These are phyloP conservation scores for Nannochloris sp. DNA, from an alignment of 139 green algal species.

Conservation along the genomic window DNA sequence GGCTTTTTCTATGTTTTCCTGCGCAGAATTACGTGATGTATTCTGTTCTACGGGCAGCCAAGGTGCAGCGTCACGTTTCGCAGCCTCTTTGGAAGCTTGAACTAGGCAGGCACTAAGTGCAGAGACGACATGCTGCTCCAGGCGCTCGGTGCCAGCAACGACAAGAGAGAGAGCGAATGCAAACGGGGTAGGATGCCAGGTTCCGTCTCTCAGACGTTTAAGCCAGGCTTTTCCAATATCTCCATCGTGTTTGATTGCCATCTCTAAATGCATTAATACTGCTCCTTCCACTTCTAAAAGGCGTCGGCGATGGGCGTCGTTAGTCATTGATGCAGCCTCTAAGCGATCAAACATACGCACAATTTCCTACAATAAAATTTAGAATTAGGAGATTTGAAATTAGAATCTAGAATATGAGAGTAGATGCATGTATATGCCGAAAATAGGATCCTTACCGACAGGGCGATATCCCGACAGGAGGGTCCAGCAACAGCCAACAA, in stretches of 20 bases:
- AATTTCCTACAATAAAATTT: constrained; percentile 9
- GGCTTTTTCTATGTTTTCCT: background rate
- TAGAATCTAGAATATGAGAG: background rate
- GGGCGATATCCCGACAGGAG: background rate
- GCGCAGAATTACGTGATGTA: background rate
- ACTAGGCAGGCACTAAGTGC: constrained; percentile 1
- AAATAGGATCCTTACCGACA: background rate
- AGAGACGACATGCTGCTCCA: constrained; percentile 12
- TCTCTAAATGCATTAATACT: constrained; percentile 24
- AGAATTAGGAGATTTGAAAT: background rate
- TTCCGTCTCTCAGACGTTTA: background rate
- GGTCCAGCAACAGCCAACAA: constrained; percentile 15
- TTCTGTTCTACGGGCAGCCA: constrained; percentile 8
- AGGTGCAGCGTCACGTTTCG: background rate
- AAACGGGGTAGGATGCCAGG: constrained; percentile 3
- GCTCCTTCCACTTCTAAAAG: constrained; percentile 21
- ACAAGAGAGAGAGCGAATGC: constrained; percentile 14
- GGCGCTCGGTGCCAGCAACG: constrained; percentile 10
- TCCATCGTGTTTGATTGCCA: constrained; percentile 22
- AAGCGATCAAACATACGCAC: constrained; percentile 14
- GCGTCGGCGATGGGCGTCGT: background rate
- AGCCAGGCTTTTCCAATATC: constrained; percentile 14
- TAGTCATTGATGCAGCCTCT: background rate
- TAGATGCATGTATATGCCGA: background rate
- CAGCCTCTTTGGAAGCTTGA: background rate